phyloP scores from a whole-genome alignment of 2,329 filamentous ascomycete species.

The Ophiocordyceps sinensis region DNA sequence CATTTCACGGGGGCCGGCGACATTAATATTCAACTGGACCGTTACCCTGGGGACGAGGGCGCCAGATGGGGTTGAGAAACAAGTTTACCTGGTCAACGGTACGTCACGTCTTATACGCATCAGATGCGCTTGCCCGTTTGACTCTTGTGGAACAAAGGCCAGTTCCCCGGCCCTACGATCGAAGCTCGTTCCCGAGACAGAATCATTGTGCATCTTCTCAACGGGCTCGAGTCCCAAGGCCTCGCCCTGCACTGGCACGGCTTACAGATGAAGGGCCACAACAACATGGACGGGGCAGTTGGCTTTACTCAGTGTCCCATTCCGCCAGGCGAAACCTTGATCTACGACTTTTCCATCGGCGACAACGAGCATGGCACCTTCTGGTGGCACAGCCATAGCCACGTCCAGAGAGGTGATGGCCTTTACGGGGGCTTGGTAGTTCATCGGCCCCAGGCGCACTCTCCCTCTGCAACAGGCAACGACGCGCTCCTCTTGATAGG shows the following conservation, averaged over 20 bases:
- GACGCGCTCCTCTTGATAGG: slow-evolving; percentile 36
- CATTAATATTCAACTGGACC: slow-evolving; percentile 8
- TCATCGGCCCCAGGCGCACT: slow-evolving; percentile 27
- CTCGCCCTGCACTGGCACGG: slow-evolving; percentile 62
- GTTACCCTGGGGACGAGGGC: slow-evolving; percentile 5
- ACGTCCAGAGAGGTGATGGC: slow-evolving; percentile 34
- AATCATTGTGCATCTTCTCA: slow-evolving; percentile 53
- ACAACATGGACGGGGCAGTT: slow-evolving; percentile 49
- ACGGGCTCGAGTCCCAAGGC: slow-evolving; percentile 44
- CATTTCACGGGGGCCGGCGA: slow-evolving; percentile 3
- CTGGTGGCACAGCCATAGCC: slow-evolving; percentile 48
- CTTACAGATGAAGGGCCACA: slow-evolving; percentile 58
- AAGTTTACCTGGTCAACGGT: slow-evolving; percentile 12
- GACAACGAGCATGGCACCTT: slow-evolving; percentile 38
- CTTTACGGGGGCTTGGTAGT: slow-evolving; percentile 44
- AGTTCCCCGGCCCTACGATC: slow-evolving; percentile 57
- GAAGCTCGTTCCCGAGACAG: slow-evolving; percentile 57
- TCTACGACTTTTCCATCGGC: slow-evolving; percentile 42
- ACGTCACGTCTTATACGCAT: too few species aligned
- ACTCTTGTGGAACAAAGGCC: slow-evolving; percentile 8
- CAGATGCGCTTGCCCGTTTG: too few species aligned
- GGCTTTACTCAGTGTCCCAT: slow-evolving; percentile 34
- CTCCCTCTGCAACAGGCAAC: slow-evolving; percentile 18
- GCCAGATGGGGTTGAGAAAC: slow-evolving; percentile 11
- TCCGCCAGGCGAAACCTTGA: slow-evolving; percentile 33